Conservation (phyloP, 306 rosid genomes). For the Dicorynia guianensis region DNA sequence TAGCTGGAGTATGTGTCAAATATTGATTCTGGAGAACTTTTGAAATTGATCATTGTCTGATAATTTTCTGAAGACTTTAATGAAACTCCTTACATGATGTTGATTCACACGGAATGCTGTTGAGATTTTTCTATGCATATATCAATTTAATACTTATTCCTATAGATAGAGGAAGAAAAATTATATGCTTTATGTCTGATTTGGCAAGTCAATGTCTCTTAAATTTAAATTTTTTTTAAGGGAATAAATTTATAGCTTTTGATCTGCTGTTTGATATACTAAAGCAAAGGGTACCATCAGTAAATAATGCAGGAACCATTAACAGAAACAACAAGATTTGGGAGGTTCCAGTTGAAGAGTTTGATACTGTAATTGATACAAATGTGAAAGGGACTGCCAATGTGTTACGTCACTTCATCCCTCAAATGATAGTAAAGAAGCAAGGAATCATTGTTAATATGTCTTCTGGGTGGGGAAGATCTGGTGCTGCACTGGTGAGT, state of each 20-base stretch:
- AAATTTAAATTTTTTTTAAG: neutral
- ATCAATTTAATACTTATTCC: neutral
- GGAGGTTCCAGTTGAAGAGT: conserved; percentile 86
- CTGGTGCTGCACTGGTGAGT: conserved; percentile 83
- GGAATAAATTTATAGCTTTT: neutral
- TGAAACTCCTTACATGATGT: neutral
- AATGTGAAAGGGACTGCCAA: conserved; percentile 83
- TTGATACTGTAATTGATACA: conserved; percentile 73
- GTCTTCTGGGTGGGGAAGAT: conserved; percentile 98
- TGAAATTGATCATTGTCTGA: neutral
- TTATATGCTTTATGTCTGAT: neutral
- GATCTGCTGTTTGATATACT: neutral
- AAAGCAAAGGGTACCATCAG: conserved; percentile 47
- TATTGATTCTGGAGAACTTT: neutral
- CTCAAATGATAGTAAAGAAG: conserved; percentile 61
- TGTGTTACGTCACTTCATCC: conserved; percentile 81
- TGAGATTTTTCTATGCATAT: neutral
- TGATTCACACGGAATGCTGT: neutral
- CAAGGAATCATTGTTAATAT: conserved; percentile 79
- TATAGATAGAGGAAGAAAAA: neutral
- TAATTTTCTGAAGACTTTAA: neutral
- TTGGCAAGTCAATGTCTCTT: neutral
- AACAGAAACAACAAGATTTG: conserved; percentile 82
- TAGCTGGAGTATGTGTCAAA: neutral
- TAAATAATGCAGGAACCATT: conserved; percentile 86